Percentiles rank a stretch among this genome's conserved stretches.
phyloP scores from a whole-genome alignment of 768 basidiomycete species.

The Phaeolepiota aurea region DNA sequence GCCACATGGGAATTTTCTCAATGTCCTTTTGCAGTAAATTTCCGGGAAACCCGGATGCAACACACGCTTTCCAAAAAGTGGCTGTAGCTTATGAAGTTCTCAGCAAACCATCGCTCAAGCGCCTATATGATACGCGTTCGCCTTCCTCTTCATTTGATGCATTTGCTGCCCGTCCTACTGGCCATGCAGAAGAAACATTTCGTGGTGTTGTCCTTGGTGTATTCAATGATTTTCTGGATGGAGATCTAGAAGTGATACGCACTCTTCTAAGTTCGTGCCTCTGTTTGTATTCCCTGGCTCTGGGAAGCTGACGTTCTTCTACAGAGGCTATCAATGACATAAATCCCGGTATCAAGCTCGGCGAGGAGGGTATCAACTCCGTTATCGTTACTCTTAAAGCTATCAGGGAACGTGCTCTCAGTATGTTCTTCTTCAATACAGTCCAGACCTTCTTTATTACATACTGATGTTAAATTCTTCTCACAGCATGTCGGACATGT shows the following conservation, averaged over 20 bases:
- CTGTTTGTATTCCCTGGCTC: too few relatives aligned
- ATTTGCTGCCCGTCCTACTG: constrained; percentile 41
- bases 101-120: constrained; percentile 60
- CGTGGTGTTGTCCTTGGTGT: constrained; percentile 65
- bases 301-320: too few relatives aligned
- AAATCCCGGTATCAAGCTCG: constrained; percentile 68
- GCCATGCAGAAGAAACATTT: constrained; percentile 73
- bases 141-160: constrained; percentile 41
- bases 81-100: constrained; percentile 79
- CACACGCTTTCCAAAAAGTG: constrained; percentile 80
- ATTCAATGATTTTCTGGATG: constrained; percentile 77
- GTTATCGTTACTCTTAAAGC: constrained; percentile 63
- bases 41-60: constrained; percentile 67
- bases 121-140: constrained; percentile 57
- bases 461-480: constrained; percentile 5
- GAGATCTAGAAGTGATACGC: constrained; percentile 80
- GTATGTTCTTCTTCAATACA: too few relatives aligned
- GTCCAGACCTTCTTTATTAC: neutral
- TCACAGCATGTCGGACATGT: constrained; percentile 68
- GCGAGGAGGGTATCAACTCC: constrained; percentile 72
- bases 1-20: constrained; percentile 2
- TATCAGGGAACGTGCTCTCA: constrained; percentile 68
- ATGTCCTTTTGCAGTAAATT: constrained; percentile 55
- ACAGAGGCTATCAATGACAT: constrained; percentile 71
- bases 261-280: constrained; percentile 54